These are phyloP conservation scores for Telopea speciosissima DNA, from an alignment of 177 flowering plant species.

Conservation along the genomic window DNA sequence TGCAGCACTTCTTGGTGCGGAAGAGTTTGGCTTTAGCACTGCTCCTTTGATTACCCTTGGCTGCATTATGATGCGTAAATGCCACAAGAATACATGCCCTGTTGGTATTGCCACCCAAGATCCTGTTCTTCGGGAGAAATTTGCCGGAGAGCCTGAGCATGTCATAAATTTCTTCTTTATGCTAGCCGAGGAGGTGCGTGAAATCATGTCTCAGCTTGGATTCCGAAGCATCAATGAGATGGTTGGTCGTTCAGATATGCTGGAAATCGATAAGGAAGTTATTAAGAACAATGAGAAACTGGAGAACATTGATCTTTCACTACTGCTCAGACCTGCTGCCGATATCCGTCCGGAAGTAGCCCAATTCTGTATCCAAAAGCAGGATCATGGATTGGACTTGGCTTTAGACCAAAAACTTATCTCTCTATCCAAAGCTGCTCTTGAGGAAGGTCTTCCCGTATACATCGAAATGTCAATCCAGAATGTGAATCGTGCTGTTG, in stretches of 20 bases:
- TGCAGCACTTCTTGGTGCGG: slow-evolving; percentile 98
- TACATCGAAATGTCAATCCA: slow-evolving; percentile 74
- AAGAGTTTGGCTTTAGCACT: slow-evolving; percentile 88
- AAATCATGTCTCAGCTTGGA: slow-evolving; percentile 73
- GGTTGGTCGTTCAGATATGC: slow-evolving; percentile 83
- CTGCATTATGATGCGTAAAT: slow-evolving; percentile 85
- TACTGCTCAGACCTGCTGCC: slow-evolving; percentile 81
- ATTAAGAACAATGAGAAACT: slow-evolving; percentile 71
- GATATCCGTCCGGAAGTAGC: slow-evolving; percentile 95
- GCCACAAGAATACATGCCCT: slow-evolving; percentile 94
- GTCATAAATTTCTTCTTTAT: slow-evolving; percentile 85
- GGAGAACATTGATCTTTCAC: slow-evolving; percentile 80
- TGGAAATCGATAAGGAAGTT: slow-evolving; percentile 72
- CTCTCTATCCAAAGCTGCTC: slow-evolving; percentile 52
- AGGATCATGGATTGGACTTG: slow-evolving; percentile 96
- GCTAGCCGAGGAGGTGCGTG: slow-evolving; percentile 78
- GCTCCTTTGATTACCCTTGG: slow-evolving; percentile 83
- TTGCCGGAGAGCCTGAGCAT: slow-evolving; percentile 85
- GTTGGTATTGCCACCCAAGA: slow-evolving; percentile 95
- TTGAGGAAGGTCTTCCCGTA: slow-evolving; percentile 74
- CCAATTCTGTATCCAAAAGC: slow-evolving; percentile 84
- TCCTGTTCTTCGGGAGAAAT: slow-evolving; percentile 75
- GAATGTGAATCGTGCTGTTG: slow-evolving; percentile 93
- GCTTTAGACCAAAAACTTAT: slow-evolving; percentile 80
- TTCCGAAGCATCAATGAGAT: slow-evolving; percentile 62